Evolutionary conservation across 441 rosid genomes (phyloP).

Genomic region (Francoa sonchifolia): DNA sequence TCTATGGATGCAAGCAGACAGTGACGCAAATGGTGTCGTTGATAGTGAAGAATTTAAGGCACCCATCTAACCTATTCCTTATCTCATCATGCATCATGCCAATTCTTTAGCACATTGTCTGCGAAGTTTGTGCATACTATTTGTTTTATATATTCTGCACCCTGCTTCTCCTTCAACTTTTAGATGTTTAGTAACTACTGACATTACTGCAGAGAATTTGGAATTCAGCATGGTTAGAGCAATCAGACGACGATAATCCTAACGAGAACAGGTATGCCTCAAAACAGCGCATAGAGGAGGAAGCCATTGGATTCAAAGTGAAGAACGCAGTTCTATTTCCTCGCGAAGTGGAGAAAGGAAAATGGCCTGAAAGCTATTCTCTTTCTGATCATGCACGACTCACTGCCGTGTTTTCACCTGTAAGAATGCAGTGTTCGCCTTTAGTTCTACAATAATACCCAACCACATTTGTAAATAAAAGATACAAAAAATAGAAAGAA

Average conservation of each 20-base stretch:
- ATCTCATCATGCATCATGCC: background rate
- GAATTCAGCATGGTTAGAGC: constrained; percentile 32
- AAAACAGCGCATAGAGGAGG: constrained; percentile 17
- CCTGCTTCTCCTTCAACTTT: background rate
- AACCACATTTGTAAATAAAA: too few relatives aligned
- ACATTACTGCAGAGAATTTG: constrained; percentile 45
- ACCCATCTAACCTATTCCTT: background rate
- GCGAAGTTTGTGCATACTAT: background rate
- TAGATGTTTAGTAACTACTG: background rate
- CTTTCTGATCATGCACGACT: constrained; percentile 90
- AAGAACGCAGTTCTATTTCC: constrained; percentile 71
- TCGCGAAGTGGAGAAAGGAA: constrained; percentile 71
- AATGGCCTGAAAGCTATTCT: constrained; percentile 79
- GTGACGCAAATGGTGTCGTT: constrained; percentile 56
- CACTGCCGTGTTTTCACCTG: constrained; percentile 66
- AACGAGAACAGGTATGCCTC: constrained; percentile 14
- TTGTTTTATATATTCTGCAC: background rate
- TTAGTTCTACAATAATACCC: too few relatives aligned
- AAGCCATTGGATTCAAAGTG: constrained; percentile 53
- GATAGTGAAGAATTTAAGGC: constrained; percentile 73
- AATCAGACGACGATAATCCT: constrained; percentile 23
- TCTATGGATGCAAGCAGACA: constrained; percentile 64
- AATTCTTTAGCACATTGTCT: background rate
- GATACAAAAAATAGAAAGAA: too few relatives aligned
- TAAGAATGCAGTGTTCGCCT: constrained; percentile 40